Conservation (phyloP, 495 filamentous ascomycete species). For the Lichenothelia convexa region DNA sequence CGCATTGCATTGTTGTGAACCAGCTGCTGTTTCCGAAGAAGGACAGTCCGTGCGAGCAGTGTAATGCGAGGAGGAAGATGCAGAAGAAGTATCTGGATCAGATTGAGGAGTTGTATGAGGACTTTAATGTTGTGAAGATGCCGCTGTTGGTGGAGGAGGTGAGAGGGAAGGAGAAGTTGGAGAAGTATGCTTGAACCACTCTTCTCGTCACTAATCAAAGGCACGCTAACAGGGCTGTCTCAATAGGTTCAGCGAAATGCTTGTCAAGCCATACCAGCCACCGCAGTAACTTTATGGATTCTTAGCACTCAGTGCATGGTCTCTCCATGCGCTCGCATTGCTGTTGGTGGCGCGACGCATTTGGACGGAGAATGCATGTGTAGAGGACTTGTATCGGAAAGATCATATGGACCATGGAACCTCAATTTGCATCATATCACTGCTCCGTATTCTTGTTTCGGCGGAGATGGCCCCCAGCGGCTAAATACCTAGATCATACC, state of each 20-base stretch:
- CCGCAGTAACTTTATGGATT: constrained; percentile 34
- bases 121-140: constrained; percentile 99
- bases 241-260: constrained; percentile 71
- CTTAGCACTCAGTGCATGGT: no score
- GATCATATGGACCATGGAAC: no score
- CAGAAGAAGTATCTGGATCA: constrained; percentile 99
- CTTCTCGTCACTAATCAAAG: neutral
- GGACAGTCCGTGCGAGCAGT: constrained; percentile 80
- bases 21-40: constrained; percentile 87
- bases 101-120: constrained; percentile 95
- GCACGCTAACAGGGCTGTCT: constrained; percentile 7
- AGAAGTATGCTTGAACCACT: constrained; percentile 36
- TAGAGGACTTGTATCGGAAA: no score
- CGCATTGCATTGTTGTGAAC: constrained; percentile 94
- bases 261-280: constrained; percentile 66
- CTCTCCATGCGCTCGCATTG: no score
- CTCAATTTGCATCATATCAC: no score
- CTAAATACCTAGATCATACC: no score
- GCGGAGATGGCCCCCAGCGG: no score
- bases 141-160: constrained; percentile 90
- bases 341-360: no score
- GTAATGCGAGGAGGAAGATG: constrained; percentile 88
- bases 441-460: no score
- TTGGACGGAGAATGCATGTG: no score
- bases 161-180: constrained; percentile 79